Conservation (phyloP, 441 rosid genomes). For the Euphorbia corollata region DNA sequence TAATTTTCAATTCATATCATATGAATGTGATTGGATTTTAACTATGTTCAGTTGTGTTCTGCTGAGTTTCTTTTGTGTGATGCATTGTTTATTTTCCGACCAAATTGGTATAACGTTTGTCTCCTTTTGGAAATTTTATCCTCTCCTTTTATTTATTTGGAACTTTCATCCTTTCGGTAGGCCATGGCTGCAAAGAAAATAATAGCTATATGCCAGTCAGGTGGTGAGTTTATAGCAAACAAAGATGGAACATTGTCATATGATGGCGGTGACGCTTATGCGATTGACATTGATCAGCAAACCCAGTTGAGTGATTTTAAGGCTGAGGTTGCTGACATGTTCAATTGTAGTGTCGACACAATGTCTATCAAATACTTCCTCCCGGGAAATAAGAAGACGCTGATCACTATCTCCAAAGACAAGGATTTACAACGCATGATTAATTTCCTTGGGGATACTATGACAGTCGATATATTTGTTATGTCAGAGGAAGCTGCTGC, state of each 20-base stretch:
- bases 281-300: constrained; percentile 55
- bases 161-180: constrained; percentile 7
- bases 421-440: constrained; percentile 79
- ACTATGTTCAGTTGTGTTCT: background rate
- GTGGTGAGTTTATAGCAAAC: constrained; percentile 63
- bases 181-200: constrained; percentile 61
- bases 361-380: constrained; percentile 38
- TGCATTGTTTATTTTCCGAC: background rate
- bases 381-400: constrained; percentile 45
- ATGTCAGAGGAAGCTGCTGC: constrained; percentile 52
- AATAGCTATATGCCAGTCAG: constrained; percentile 84
- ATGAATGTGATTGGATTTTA: background rate
- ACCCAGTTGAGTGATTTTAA: constrained; percentile 45
- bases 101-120: background rate
- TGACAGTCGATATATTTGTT: constrained; percentile 57
- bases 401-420: constrained; percentile 70
- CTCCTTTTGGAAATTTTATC: no score
- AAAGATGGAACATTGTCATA: constrained; percentile 64
- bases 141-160: background rate
- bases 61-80: background rate
- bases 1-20: no score
- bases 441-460: constrained; percentile 48
- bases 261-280: constrained; percentile 72
- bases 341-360: constrained; percentile 27
- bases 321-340: constrained; percentile 68